Evolutionary conservation across 371 early-diverging fungal species (phyloP).

Genomic region (Zancudomyces culisetae): DNA sequence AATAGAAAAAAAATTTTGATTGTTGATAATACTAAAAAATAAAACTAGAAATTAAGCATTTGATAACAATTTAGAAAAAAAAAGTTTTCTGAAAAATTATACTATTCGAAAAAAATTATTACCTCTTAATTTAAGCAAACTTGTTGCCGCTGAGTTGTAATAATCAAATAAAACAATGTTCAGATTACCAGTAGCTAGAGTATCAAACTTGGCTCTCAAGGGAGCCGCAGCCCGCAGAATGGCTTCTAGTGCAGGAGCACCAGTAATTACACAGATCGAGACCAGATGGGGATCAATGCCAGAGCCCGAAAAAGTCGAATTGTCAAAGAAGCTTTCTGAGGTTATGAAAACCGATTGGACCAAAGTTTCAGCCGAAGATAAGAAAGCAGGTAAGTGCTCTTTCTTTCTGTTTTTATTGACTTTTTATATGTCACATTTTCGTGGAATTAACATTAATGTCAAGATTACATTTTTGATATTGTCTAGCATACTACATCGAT

Average conservation of each 20-base stretch:
- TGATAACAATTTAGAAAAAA: too few species aligned
- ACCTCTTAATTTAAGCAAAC: too few species aligned
- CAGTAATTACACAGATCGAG: constrained; percentile 50
- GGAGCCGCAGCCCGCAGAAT: constrained; percentile 19
- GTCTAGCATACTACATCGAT: constrained; percentile 75
- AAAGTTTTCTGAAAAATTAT: too few species aligned
- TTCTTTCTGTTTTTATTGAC: background rate
- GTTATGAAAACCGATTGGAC: constrained; percentile 90
- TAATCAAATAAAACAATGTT: constrained; percentile 12
- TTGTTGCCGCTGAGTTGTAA: too few species aligned
- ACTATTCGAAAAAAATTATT: too few species aligned
- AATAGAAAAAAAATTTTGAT: too few species aligned
- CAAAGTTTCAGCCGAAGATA: constrained; percentile 70
- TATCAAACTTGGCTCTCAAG: constrained; percentile 6
- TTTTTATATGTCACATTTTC: background rate
- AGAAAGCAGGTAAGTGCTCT: constrained; percentile 70
- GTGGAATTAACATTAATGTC: background rate
- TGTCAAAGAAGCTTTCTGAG: constrained; percentile 60
- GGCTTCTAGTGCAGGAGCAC: constrained; percentile 25
- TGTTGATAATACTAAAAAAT: too few species aligned
- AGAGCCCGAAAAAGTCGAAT: constrained; percentile 59
- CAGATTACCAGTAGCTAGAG: constrained; percentile 15
- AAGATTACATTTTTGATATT: background rate
- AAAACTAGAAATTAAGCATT: too few species aligned
- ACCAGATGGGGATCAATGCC: constrained; percentile 71